Base-by-base conservation (phyloP, 202 grass and related monocot species). In the Eragrostis tef region DNA sequence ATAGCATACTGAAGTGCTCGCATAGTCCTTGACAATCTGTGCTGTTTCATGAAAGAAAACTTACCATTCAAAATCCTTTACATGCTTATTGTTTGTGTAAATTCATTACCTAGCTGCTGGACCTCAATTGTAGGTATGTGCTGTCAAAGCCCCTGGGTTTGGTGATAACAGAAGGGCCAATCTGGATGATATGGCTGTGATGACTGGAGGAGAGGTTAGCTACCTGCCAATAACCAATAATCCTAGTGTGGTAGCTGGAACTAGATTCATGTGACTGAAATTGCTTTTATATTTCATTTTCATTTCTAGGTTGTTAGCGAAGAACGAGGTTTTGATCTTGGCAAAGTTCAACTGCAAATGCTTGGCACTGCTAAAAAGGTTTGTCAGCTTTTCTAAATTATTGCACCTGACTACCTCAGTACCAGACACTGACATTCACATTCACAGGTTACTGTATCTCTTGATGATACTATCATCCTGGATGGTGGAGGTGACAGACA, bases 311-410 rank as follows among this genome's bases (percentile, higher is more conserved):
- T 98, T 88, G 56, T 98, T 51, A 89, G 90, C 44, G 92, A 94
- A 86, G 92, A 98, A 44, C 88, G 21, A 74, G 92, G 90, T 52
- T 50, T 94, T 81, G 86, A 85, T 85, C 92, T 98, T 74, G 76
- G 80, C 50, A 91, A 94, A 86, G 21, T 98, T 10, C 27, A 93
- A 72, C 50, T 89, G 66, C 88, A 98, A 86, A 98, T 93, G 92
- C 79, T 98, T 80, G 94, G 94, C 60, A 93, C 84, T 79, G 94
- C 94, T 85, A 94, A 98, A 87, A 92, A 94, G 94, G 92, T 98
- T 12, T 67, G 86, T 79, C 74, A 75, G 60, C 44, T 56, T 86
- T 83, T 61, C 19, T 17, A 73, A 71, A 83, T 74, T 88, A 43
- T 39, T 62, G 21, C 9, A 36, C 39, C 31, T 78, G 51, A 65